Evolutionary conservation across 805 yeast species (phyloP), one percentile per base, ranked within the genome.

Genomic region (Teunomyces pallodes): DNA sequence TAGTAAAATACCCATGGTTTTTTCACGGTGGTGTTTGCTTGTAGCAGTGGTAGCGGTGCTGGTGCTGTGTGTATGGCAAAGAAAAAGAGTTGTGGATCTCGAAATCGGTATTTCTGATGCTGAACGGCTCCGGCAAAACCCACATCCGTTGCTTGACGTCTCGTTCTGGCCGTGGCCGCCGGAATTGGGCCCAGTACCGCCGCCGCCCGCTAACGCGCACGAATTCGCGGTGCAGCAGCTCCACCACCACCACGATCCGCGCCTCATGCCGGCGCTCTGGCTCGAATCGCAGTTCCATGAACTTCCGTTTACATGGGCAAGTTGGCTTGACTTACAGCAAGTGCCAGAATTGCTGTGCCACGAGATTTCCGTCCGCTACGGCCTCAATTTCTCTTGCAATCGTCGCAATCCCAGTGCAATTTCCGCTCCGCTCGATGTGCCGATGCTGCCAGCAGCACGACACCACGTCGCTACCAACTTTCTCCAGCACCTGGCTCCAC

Each of bases 221-320:
- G 32, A 8, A 17, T 10, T 13, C 8, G 36, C 16, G 10, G 35
- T 10, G 13, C 45, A 9, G 45, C 45, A 12, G 17, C 29, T 43
- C n/a, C 20, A 17, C 2, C 14, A 20, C 10, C 46, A 41, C 7
- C 61, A 56, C 36, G 75, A 70, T 48, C 70, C 67, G 2, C 50
- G 75, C 28, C 47, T 68, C 6, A 50, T 65, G 32, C 68, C 66
- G 5, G 64, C 66, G 8, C 48, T 69, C 5, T 57, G 64, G 61
- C 36, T 57, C 10, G 35, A 46, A 17, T 16, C 41, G 3, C 10
- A 16, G 17, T 35, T 26, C 6, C 56, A 61, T 41, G 46, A 55
- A 27, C 30, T 67, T 3, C 70, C 70, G 1, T 70, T 70, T 46
- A 48, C 59, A 38, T 69, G 75, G 74, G 46, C 42, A 10, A 60